Base-by-base conservation (phyloP, 2,329 filamentous ascomycete genomes). In the Fusarium chlamydosporum region DNA sequence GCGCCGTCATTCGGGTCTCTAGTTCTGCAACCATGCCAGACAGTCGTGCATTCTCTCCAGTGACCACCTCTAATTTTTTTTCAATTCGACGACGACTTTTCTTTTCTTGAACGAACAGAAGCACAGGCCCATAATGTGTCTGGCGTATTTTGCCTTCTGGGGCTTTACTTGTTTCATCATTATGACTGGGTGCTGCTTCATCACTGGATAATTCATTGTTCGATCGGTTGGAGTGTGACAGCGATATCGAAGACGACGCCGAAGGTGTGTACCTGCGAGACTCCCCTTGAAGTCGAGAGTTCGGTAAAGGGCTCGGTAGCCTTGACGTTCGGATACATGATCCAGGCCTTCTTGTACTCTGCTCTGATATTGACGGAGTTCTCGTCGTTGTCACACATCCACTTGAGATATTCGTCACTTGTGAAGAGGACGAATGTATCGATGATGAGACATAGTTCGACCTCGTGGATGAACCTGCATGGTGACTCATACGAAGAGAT, bases 401-500 rank as follows among this genome's bases (percentile, higher is more conserved):
- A 10, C 10, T 11, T 5, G 11, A 2, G 4, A 8, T 18, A 7
- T 6, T 35, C 6, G 33, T 13, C 2, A 4, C 16, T 9, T 7
- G 16, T 15, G 20, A 35, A 50, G 11, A 12, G 2, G 5, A 5
- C 15, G 10, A 23, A 23, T 4, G 23, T 6, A 23, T 4, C 5
- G 33, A 37, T n/a, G 7, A 12, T 23, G 31, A 26, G 2, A 16
- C 10, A 13, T 2, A n/a, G 33, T 6, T 3, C 6, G 2, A 6
- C 12, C 3, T 15, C 10, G 33, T 3, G 2, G 5, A 9, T 0
- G n/a, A 23, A 15, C 2, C 6, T 26, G 20, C 4, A 2, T 4
- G 2, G 6, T 6, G 8, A 2, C 31, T 10, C 6, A 12, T 15
- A 2, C 9, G 6, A 34, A 2, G 12, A 27, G 2, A 8, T 6